Evolutionary conservation across 805 yeast genomes (phyloP).

Genomic region (Suhomyces emberorum): DNA sequence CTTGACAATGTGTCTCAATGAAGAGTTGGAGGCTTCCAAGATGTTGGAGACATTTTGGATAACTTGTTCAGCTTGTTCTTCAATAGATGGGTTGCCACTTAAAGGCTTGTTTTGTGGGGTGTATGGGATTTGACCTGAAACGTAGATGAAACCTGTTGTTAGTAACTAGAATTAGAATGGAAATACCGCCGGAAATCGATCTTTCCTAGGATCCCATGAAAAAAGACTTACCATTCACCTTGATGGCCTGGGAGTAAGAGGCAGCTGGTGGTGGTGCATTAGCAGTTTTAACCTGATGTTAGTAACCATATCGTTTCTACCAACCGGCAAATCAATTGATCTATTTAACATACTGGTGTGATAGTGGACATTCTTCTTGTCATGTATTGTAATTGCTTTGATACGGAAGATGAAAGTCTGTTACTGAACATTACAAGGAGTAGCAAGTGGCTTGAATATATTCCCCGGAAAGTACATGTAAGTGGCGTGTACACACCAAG

Average conservation of each 20-base stretch:
- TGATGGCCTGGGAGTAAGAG: slow-evolving; percentile 92
- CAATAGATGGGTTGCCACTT: slow-evolving; percentile 61
- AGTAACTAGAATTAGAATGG: slow-evolving; percentile 10
- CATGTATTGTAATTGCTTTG: neutral
- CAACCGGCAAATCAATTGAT: neutral
- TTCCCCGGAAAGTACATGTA: too few relatives aligned
- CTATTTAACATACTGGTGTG: slow-evolving; percentile 23
- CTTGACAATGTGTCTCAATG: slow-evolving; percentile 80
- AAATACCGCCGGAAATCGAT: neutral
- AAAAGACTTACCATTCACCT: slow-evolving; percentile 65
- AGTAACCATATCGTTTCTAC: slow-evolving; percentile 5
- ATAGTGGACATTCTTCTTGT: slow-evolving; percentile 24
- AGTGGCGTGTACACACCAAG: too few relatives aligned
- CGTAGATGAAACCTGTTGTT: slow-evolving; percentile 68
- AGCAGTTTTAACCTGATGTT: slow-evolving; percentile 55
- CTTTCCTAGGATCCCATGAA: neutral
- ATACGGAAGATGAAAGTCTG: too few relatives aligned
- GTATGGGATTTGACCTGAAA: slow-evolving; percentile 94
- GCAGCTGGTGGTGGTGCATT: slow-evolving; percentile 97
- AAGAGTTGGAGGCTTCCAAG: slow-evolving; percentile 81
- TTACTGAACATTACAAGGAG: too few relatives aligned
- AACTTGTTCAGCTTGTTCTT: slow-evolving; percentile 75
- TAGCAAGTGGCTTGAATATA: too few relatives aligned
- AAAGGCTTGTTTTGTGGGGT: slow-evolving; percentile 79
- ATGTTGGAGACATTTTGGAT: slow-evolving; percentile 67